Evolutionary conservation across 2,329 filamentous ascomycete genomes (phyloP).

Genomic region (Paecilomyces sp.): DNA sequence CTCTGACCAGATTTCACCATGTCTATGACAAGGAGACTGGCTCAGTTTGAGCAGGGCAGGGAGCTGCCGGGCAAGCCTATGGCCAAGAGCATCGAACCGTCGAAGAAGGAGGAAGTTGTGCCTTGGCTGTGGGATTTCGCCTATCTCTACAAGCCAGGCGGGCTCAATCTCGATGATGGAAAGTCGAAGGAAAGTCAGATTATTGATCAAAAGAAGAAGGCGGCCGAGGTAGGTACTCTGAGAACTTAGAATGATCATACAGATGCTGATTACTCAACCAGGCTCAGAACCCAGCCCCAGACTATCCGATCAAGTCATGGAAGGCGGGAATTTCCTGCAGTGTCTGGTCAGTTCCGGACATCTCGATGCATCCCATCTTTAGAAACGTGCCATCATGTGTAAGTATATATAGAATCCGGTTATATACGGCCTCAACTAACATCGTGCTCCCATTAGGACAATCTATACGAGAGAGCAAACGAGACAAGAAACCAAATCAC

Average conservation of each 20-base stretch:
- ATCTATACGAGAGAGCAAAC: not conserved
- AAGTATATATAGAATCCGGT: not conserved
- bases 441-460: not conserved
- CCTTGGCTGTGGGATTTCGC: not conserved
- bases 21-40: not conserved
- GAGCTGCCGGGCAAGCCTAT: not conserved
- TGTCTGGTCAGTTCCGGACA: not conserved
- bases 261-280: not conserved
- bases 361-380: not conserved
- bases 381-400: not conserved
- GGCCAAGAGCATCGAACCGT: not conserved
- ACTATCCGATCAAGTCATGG: not conserved
- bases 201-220: not conserved
- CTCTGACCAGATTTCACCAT: not conserved
- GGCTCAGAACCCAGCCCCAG: not conserved
- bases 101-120: not conserved
- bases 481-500: not conserved
- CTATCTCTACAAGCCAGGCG: not conserved
- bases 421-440: not conserved
- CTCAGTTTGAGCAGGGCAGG: not conserved
- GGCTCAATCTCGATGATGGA: not conserved
- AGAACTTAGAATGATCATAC: not conserved
- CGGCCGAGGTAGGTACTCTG: not conserved
- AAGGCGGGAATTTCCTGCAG: not conserved
- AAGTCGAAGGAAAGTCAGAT: not conserved